Base-by-base conservation (phyloP, 2,329 filamentous ascomycete species). In the Coleophoma crateriformis region DNA sequence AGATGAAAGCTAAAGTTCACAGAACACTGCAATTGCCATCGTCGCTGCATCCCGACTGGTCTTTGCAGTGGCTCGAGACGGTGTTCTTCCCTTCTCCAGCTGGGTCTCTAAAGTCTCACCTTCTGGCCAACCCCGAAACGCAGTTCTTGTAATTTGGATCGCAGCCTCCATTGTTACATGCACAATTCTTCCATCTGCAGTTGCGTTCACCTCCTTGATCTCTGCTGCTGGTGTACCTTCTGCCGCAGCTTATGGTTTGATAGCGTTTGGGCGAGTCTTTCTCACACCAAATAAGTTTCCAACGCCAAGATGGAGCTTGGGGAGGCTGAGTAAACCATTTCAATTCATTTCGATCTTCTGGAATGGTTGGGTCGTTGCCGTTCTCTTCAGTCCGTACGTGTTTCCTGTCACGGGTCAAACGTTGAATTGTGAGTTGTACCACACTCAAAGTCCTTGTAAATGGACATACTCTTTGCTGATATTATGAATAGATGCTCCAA, bases 1-100 rank as follows among this genome's bases (percentile, higher is more conserved):
- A 10, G 27, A 27, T 4, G 8, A 27, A 27, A 27, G 27, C 27
- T 27, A 27, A 27, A 10, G 8, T 27, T 27, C 27, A 27, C 27
- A 27, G 27, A 82, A 82, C 61, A 81, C 78, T 1, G 78, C 78
- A 0, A 78, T 82, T 49, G 77, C 78, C 17, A 74, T 81, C 41
- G 71, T 81, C 12, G 79, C 79, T 7, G 76, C 77, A 13, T 82
- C 79, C 4, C 74, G 79, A n/a, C 70, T 82, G 2, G 78, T 84
- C 55, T 83, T 81, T 61, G 80, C 79, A 39, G 79, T 84, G 4
- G 80, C 80, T 27, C 73, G 79, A 42, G 80, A 84, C 57, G 78
- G 79, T 34, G 77, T 83, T 17, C 67, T 83, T 3, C 79, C 80
- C 0, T 81, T 75, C 63, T 81, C 78, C 2, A 59, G 70, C 33